These are phyloP conservation scores for Wickerhamiella sorbophila DNA, from an alignment of 805 yeast genomes.

Conservation along the genomic window DNA sequence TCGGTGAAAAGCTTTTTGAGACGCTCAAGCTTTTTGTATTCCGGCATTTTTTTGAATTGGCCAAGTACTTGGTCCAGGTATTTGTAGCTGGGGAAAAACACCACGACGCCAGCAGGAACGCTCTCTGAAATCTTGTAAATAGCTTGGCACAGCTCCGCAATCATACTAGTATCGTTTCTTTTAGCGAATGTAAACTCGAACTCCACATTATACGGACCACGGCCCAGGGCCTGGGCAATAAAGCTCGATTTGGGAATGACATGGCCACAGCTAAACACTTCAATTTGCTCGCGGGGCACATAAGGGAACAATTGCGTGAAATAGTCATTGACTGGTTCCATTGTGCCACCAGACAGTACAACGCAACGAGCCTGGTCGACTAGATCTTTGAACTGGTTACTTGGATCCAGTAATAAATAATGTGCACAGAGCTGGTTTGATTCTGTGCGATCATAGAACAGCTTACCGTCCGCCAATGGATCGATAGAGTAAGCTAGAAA, in stretches of 20 bases:
- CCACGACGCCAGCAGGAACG: conserved; percentile 65
- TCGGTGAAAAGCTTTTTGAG: conserved; percentile 39
- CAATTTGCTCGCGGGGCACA: conserved; percentile 29
- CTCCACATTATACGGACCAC: conserved; percentile 17
- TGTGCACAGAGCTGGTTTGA: conserved; percentile 20
- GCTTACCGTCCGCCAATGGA: conserved; percentile 67
- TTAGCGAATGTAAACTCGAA: conserved; percentile 60
- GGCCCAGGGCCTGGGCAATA: conserved; percentile 39
- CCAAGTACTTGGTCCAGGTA: conserved; percentile 41
- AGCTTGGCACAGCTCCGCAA: conserved; percentile 37
- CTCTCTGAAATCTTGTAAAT: conserved; percentile 30
- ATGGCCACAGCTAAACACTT: conserved; percentile 64
- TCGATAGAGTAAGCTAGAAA: conserved; percentile 54
- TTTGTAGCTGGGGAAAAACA: conserved; percentile 74
- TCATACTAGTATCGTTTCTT: conserved; percentile 35
- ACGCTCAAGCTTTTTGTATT: conserved; percentile 20
- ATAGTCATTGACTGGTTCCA: conserved; percentile 78
- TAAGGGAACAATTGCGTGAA: conserved; percentile 51
- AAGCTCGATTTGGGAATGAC: conserved; percentile 61
- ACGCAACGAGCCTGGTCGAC: conserved; percentile 55
- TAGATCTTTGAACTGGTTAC: conserved; percentile 50
- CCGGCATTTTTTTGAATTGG: conserved; percentile 35
- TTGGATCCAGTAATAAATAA: conserved; percentile 70
- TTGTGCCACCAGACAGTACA: conserved; percentile 84
- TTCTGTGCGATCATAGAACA: conserved; percentile 42